Base-by-base conservation (phyloP, 2,329 filamentous ascomycete species). In the Fusarium pininemorale region DNA sequence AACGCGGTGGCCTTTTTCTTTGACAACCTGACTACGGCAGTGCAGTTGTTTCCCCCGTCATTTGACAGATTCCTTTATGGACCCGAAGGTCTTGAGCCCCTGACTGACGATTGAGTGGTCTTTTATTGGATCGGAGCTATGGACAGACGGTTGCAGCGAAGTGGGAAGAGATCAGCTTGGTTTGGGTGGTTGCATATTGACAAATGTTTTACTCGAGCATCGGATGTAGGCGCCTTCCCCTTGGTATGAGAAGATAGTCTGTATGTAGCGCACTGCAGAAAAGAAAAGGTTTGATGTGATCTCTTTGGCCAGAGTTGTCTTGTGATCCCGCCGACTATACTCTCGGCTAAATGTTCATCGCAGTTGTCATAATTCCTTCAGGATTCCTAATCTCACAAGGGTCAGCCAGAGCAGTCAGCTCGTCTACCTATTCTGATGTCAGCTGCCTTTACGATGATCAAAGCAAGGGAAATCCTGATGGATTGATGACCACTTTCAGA, bases 81-180 rank as follows among this genome's bases (percentile, higher is more conserved):
- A 9, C 18, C n/a, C 6, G n/a, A 37, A 16, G 30, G n/a, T 16
- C 50, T 26, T 4, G 20, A 37, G 32, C 32, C 18, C 0, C 32
- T 38, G 0, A 24, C 18, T 16, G 32, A 38, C 2, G n/a, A 18
- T 1, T 37, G 32, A 37, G 6, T 0, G 13, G 8, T 24, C 11
- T 1, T 13, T 0, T 2, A 18, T 1, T 8, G 7, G 15, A 18
- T 7, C 0, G 1, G 7, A 24, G 3, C 7, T 3, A 20, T 15
- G 15, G 3, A 14, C 3, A 14, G 4, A 1, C 4, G 3, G 2
- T 5, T 10, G 7, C 0, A 1, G 12, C 2, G n/a, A 3, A 6
- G 13, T 16, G 13, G 3, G 6, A 15, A 6, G 9, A 9, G 4
- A 12, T 3, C 3, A 0, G 2, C 12, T 6, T 26, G 8, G 13